Percentiles rank a stretch among this genome's conserved stretches.
phyloP scores from a whole-genome alignment of 176 grass and related monocot species.

The Pontederia crassipes region DNA sequence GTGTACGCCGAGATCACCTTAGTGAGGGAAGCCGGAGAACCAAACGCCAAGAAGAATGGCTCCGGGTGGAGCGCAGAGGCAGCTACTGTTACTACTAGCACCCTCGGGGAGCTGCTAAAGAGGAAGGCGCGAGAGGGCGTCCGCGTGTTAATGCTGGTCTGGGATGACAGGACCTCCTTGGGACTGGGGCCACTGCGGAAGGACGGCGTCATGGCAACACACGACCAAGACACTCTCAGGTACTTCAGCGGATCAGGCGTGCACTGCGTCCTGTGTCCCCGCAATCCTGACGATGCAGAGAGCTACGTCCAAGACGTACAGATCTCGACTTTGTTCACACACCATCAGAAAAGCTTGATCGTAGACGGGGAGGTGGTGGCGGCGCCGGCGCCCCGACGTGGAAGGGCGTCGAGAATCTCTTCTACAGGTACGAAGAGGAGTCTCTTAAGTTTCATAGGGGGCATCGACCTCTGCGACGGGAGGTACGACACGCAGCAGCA shows the following conservation, averaged over 20 bases:
- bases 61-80: background rate
- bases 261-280: constrained; percentile 63
- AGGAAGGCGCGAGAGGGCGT: constrained; percentile 55
- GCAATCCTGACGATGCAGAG: constrained; percentile 47
- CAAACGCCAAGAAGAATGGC: background rate
- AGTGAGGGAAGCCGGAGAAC: constrained; percentile 44
- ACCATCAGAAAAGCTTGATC: constrained; percentile 81
- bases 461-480: constrained; percentile 72
- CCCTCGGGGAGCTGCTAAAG: constrained; percentile 61
- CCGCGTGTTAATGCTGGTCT: constrained; percentile 63
- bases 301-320: constrained; percentile 64
- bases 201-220: constrained; percentile 85
- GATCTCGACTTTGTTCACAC: constrained; percentile 75
- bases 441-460: constrained; percentile 47
- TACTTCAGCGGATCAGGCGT: constrained; percentile 42
- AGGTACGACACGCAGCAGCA: constrained; percentile 58
- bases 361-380: constrained; percentile 28
- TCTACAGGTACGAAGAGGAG: background rate
- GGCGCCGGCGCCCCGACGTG: constrained; percentile 11
- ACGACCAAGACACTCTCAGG: constrained; percentile 55
- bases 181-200: constrained; percentile 51
- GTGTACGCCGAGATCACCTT: constrained; percentile 50
- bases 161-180: constrained; percentile 73
- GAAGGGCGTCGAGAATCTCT: background rate
- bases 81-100: constrained; percentile 4